Evolutionary conservation across 257 asterid genomes (phyloP), one percentile per base, ranked within the genome.

Genomic region (Gynochthodes officinalis): DNA sequence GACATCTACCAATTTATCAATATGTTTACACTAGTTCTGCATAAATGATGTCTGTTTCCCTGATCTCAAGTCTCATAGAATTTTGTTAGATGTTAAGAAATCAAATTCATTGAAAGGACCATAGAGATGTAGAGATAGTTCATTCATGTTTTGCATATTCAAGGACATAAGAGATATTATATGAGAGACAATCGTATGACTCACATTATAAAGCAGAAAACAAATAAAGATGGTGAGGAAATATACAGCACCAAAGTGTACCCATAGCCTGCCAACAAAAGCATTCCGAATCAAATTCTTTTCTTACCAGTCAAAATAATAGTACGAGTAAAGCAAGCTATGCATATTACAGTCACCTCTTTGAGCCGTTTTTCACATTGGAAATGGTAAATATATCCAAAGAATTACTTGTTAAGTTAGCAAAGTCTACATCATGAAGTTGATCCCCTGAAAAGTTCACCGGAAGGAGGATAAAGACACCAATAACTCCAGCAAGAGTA

Each of bases 201-300:
- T 82, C 79, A 82, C 86, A 79, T 42, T 23, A 65, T 76, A 76
- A 59, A 82, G 84, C 73, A 79, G 78, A 59, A 60, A 67, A 72
- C 82, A 80, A 28, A 78, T 71, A 42, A 69, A 62, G 59, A 70
- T 66, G 64, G 82, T 70, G 58, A 82, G 62, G 69, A 74, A 55
- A 74, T 82, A 82, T 43, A 74, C 61, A 40, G 81, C 78, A 9
- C 64, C 72, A 68, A 80, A 82, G 81, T 79, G 86, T 64, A 58
- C 80, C 86, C 86, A 82, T 53, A 82, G 70, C 82, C 86, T 79
- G 80, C 53, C 33, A n/a, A 73, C 33, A 69, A 50, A 73, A 58
- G 67, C 32, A 57, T 21, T 43, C 35, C 14, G 63, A n/a, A 23
- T 69, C 14, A 62, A 39, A 60, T 42, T n/a, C 32, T 12, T 27